A percentile compares a stretch with the other conserved stretches of the same genome.
Evolutionary conservation across 179 eudicot species (phyloP).

Genomic region (Amaranthus tricolor): DNA sequence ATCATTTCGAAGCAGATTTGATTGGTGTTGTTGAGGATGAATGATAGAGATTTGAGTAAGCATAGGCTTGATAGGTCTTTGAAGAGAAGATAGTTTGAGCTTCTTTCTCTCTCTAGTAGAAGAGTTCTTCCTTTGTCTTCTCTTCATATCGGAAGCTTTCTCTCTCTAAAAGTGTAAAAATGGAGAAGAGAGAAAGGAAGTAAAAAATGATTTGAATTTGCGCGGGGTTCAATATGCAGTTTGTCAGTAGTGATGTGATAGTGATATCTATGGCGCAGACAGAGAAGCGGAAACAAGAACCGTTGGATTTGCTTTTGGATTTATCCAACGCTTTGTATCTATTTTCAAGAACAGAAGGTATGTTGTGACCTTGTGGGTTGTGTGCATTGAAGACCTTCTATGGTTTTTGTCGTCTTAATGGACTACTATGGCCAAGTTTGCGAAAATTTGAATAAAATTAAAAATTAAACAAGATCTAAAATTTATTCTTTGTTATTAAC

Average conservation of each 20-base stretch:
- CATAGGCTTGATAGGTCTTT: constrained; percentile 34
- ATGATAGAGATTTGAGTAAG: constrained; percentile 39
- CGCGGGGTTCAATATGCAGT: constrained; percentile 11
- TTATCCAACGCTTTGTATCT: too few relatives aligned
- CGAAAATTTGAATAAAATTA: too few relatives aligned
- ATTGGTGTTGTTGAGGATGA: constrained; percentile 15
- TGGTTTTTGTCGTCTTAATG: too few relatives aligned
- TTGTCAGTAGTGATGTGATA: background rate
- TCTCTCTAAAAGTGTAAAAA: background rate
- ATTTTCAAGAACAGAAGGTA: too few relatives aligned
- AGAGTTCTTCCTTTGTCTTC: constrained; percentile 16
- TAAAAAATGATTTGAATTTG: constrained; percentile 15
- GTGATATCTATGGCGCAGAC: too few relatives aligned
- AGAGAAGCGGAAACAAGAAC: too few relatives aligned
- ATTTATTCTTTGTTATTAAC: too few relatives aligned
- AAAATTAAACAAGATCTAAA: too few relatives aligned
- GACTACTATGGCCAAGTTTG: too few relatives aligned
- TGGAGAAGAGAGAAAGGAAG: background rate
- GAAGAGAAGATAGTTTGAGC: constrained; percentile 28
- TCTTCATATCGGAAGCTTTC: constrained; percentile 13
- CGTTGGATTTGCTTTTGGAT: too few relatives aligned
- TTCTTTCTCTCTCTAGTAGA: constrained; percentile 10
- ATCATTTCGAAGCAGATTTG: constrained; percentile 1
- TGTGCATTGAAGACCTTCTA: too few relatives aligned
- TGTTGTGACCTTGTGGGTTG: too few relatives aligned